phyloP scores from a whole-genome alignment of 1,284 basidiomycete species.

The Cryptococcus sp. region DNA sequence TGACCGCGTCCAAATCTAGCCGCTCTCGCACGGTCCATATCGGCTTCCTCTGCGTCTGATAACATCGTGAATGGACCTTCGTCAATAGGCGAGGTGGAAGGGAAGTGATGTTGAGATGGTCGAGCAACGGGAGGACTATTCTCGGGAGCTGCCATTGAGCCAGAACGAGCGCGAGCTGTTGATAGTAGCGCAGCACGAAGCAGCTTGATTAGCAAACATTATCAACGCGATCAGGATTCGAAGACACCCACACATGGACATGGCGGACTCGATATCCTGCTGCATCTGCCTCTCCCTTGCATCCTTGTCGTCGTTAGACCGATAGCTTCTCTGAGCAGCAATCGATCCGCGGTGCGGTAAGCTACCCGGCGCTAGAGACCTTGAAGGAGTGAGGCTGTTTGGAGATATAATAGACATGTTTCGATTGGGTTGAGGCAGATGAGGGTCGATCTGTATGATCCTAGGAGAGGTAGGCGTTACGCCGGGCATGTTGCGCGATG shows the following conservation, averaged over 20 bases:
- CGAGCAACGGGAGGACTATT: conserved; percentile 22
- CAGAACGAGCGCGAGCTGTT: conserved; percentile 21
- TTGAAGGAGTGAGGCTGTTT: conserved; percentile 12
- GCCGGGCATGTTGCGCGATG: conserved; percentile 14
- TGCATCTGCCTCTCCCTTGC: conserved; percentile 26
- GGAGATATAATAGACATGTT: conserved; percentile 16
- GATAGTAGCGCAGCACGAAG: not conserved
- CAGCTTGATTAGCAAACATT: not conserved
- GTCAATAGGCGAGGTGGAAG: conserved; percentile 45
- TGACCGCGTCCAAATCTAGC: conserved; percentile 24
- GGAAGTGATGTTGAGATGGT: conserved; percentile 20
- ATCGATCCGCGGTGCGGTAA: conserved; percentile 14
- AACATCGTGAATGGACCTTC: conserved; percentile 52
- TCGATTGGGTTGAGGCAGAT: conserved; percentile 8
- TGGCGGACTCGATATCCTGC: conserved; percentile 27
- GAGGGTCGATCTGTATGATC: conserved; percentile 13
- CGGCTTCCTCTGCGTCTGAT: conserved; percentile 51
- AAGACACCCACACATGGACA: conserved; percentile 23
- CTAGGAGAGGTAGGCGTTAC: conserved; percentile 19
- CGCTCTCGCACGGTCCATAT: conserved; percentile 47
- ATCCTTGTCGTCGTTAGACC: conserved; percentile 15
- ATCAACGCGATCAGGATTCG: not conserved
- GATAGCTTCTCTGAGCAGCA: conserved; percentile 8
- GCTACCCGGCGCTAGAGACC: not conserved
- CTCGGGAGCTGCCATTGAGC: conserved; percentile 16